Evolutionary conservation across 331 rosid species (phyloP), one percentile per base, ranked within the genome.

Genomic region (Quercus lobata): DNA sequence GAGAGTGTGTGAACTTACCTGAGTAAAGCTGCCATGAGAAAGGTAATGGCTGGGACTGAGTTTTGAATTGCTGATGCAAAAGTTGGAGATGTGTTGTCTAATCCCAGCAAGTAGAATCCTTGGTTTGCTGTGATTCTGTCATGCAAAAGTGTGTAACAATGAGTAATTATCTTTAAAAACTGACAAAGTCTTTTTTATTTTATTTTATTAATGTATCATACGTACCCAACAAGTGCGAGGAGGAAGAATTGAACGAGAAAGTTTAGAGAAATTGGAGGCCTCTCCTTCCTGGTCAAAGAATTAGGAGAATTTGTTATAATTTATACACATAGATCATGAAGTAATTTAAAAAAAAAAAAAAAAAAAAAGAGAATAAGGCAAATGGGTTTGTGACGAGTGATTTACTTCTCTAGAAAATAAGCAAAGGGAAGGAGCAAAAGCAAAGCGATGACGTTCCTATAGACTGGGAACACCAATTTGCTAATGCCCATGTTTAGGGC

Each of bases 401-500:
- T 53, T 72, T 69, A 94, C 99, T 93, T 95, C 84, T 95, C 99
- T 12, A 95, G 83, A 82, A 93, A 93, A 82, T 89, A 95, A 1
- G 99, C 99, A 70, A 95, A 95, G 37, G 99, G 99, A 19, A 86
- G 81, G 46, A 95, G 98, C 6, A 95, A 87, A 57, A 95, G 90
- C 18, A 95, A 71, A 72, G 99, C 99, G 16, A 95, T 93, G 54
- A 93, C 80, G 85, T 95, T 95, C 18, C 99, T 83, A 80, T 95
- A 95, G 71, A 95, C 99, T 0, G 96, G 99, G 86, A 91, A 95
- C 37, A 95, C 99, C 5, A 95, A 94, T 81, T 95, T 95, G 83
- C 96, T 90, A 49, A 95, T 78, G 81, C 99, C 99, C 99, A 95
- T 95, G 81, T 95, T 95, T 30, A 95, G 99, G 77, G 99, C 99